These are phyloP conservation scores for Phytophthora colocasiae DNA, from an alignment of 352 stramenopile genomes.

Conservation along the genomic window DNA sequence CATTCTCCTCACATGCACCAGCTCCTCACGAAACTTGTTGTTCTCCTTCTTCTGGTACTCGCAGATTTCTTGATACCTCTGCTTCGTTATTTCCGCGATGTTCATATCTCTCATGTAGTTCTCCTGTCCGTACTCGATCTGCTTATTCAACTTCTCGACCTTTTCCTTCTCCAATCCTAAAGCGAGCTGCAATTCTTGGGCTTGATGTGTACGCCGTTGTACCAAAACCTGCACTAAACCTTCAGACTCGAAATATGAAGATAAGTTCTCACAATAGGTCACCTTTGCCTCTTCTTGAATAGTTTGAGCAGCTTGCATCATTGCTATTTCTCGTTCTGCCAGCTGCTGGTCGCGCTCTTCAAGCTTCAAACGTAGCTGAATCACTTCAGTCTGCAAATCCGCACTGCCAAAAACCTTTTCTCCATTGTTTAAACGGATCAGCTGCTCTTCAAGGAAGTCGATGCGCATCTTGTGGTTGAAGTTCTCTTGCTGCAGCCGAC, in stretches of 20 bases:
- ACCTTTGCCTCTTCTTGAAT: not conserved
- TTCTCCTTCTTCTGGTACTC: constrained; percentile 4
- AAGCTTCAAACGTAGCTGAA: not conserved
- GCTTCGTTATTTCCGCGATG: not conserved
- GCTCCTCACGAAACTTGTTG: constrained; percentile 2
- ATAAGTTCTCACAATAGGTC: not conserved
- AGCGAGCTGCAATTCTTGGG: not conserved
- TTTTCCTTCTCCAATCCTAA: not conserved
- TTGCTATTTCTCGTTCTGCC: not conserved
- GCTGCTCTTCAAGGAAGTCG: constrained; percentile 38
- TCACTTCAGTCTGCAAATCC: constrained; percentile 12
- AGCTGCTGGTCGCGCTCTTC: constrained; percentile 1
- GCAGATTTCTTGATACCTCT: not conserved
- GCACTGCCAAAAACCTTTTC: not conserved
- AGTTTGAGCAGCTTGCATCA: not conserved
- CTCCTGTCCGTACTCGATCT: constrained; percentile 6
- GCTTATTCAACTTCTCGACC: not conserved
- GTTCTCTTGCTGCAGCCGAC: constrained; percentile 22
- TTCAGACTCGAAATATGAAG: too few relatives aligned
- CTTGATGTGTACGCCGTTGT: not conserved
- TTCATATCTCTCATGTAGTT: constrained; percentile 3
- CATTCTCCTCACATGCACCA: constrained; percentile 7
- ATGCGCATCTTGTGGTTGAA: constrained; percentile 49
- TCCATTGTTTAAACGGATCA: constrained; percentile 15
- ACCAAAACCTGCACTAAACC: not conserved